Conservation (phyloP, 306 rosid species). For the Oemleria cerasiformis region DNA sequence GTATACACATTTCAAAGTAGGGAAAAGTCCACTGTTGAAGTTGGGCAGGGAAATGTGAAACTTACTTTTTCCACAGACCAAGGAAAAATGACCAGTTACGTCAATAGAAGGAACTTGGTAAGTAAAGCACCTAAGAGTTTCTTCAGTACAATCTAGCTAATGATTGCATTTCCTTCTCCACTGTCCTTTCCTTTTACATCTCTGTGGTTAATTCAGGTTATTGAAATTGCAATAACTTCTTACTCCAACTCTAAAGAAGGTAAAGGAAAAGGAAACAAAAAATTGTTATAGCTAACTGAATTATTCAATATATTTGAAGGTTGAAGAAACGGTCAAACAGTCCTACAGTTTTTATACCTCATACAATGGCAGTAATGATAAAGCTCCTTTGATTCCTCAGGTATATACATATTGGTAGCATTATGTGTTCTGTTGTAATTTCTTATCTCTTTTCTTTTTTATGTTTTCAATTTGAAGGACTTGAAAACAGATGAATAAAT, state of each 20-base stretch:
- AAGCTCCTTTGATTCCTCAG: conserved; percentile 53
- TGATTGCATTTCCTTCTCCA: conserved; percentile 11
- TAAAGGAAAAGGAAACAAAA: not conserved
- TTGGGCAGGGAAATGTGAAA: conserved; percentile 49
- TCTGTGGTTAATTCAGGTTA: conserved; percentile 1
- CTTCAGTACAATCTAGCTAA: not conserved
- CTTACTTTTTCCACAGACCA: conserved; percentile 39
- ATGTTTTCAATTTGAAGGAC: not conserved
- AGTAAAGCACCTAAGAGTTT: conserved; percentile 14
- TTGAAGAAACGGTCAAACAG: conserved; percentile 41
- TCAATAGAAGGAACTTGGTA: conserved; percentile 45
- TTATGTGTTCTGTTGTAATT: not conserved
- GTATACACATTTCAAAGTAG: conserved; percentile 25
- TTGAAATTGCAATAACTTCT: not conserved
- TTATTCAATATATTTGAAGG: conserved; percentile 30
- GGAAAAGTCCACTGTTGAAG: conserved; percentile 38
- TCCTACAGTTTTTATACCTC: conserved; percentile 45
- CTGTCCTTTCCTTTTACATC: not conserved
- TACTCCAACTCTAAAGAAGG: not conserved
- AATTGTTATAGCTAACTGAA: conserved; percentile 9
- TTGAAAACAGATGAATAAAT: conserved; percentile 1
- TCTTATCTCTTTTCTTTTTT: not conserved
- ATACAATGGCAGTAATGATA: conserved; percentile 38
- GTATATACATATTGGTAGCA: conserved; percentile 18
- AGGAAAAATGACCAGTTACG: conserved; percentile 35